Evolutionary conservation across 192 early-diverging fungal genomes (phyloP), one percentile per base, ranked within the genome.

Genomic region (Lobosporangium transversale): DNA sequence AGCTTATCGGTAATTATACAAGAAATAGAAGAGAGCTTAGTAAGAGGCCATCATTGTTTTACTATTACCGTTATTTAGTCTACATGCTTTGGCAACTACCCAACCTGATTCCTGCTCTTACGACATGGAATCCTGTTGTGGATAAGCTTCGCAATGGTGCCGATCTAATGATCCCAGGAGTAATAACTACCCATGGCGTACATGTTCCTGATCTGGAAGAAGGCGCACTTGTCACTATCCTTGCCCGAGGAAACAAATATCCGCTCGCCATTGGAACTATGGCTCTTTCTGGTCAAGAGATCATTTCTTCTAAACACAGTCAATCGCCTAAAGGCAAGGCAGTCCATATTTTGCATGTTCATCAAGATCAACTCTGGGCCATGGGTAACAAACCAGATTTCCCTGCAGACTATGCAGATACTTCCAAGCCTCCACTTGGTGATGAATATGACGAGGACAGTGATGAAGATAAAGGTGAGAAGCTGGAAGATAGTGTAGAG

Each of bases 41-140:
- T 60, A 43, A 32, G 36, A 24, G 10, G 24, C 11, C 43, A 11
- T 23, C 20, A 76, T 1, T 58, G 10, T 14, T 43, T 51, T 30
- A 23, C 37, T 26, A 47, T 36, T 14, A 21, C 31, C 11, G n/a
- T 26, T 24, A 27, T 29, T 11, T 52, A 89, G 89, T 96, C 5
- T 94, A 96, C 59, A 90, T 86, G 18, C 80, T 92, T 42, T 94
- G 94, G 94, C 76, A 70, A 62, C 86, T 89, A 65, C 91, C 93
- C 0, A 52, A 32, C 18, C 73, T 92, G 61, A 68, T 93, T 24
- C 90, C 92, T 20, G 83, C 81, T 15, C 45, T 96, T 12, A 86
- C 83, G 44, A 94, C 93, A 8, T 87, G 86, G 75, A 76, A 80
- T n/a, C 73, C 82, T 14, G 94, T 94, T 1, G 66, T 95, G 37